Evolutionary conservation across 805 yeast genomes (phyloP).

Genomic region (Ogataea trehaloabstinens): DNA sequence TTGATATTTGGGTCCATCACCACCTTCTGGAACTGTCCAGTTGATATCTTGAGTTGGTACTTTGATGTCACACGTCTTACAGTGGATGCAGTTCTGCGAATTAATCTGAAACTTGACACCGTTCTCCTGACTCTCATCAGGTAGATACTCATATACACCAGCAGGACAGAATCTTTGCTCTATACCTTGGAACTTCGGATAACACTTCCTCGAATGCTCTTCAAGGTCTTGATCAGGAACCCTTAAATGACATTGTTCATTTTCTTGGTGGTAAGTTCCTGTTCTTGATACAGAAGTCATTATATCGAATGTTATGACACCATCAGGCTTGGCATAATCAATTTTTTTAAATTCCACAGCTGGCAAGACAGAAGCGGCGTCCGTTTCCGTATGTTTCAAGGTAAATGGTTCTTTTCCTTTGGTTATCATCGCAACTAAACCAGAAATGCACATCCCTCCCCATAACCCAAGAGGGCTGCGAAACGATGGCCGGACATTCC

Average conservation of each 20-base stretch:
- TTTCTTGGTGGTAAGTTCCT: constrained; percentile 94
- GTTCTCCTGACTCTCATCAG: constrained; percentile 52
- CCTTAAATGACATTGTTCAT: constrained; percentile 86
- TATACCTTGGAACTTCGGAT: constrained; percentile 78
- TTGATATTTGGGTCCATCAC: constrained; percentile 96
- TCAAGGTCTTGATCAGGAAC: constrained; percentile 59
- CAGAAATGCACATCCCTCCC: constrained; percentile 85
- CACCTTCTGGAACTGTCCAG: constrained; percentile 99
- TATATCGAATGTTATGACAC: constrained; percentile 85
- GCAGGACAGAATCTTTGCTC: constrained; percentile 97
- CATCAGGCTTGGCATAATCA: constrained; percentile 94
- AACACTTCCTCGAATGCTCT: constrained; percentile 66
- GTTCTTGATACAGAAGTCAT: constrained; percentile 94
- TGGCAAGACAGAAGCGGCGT: constrained; percentile 64
- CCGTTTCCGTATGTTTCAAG: constrained; percentile 61
- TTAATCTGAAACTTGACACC: constrained; percentile 91
- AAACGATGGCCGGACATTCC: constrained; percentile 93
- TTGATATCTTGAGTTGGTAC: constrained; percentile 91
- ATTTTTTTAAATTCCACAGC: constrained; percentile 71
- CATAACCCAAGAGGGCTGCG: constrained; percentile 67
- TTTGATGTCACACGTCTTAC: constrained; percentile 97
- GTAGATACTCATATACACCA: constrained; percentile 90
- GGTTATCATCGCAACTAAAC: constrained; percentile 74
- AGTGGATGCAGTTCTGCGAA: constrained; percentile 96
- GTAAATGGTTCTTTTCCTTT: constrained; percentile 90